Evolutionary conservation across 1,284 basidiomycete genomes (phyloP).

Genomic region (Tylopilus orsonianus): DNA sequence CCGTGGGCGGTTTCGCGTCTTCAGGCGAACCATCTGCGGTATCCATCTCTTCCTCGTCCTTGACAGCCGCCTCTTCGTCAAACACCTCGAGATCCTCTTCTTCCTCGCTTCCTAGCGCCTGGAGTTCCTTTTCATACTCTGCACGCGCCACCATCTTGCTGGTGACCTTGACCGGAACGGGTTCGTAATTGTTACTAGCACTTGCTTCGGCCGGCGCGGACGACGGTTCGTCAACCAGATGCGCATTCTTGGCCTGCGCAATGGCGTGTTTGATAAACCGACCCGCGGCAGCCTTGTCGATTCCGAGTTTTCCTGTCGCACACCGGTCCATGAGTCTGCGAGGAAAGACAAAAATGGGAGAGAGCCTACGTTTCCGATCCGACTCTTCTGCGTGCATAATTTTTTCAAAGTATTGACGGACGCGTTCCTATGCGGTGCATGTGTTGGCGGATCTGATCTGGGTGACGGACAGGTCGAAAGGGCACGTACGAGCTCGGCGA

Average conservation of each 20-base stretch:
- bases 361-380: conserved; percentile 44
- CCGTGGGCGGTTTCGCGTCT: neutral
- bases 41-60: conserved; percentile 20
- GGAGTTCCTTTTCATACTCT: conserved; percentile 57
- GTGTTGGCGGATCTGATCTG: neutral
- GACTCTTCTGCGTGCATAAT: conserved; percentile 72
- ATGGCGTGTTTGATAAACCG: conserved; percentile 86
- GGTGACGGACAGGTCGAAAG: conserved; percentile 1
- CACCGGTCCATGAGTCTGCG: neutral
- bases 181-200: conserved; percentile 23
- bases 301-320: conserved; percentile 21
- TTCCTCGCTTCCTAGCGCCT: conserved; percentile 44
- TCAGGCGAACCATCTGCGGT: conserved; percentile 5
- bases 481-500: conserved; percentile 65
- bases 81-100: conserved; percentile 45
- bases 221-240: conserved; percentile 31
- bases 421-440: conserved; percentile 53
- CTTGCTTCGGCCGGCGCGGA: conserved; percentile 6
- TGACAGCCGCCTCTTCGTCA: conserved; percentile 41
- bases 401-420: conserved; percentile 77
- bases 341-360: neutral
- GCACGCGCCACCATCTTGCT: conserved; percentile 68
- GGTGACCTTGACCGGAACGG: conserved; percentile 57
- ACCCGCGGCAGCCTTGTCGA: conserved; percentile 76
- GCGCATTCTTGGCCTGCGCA: conserved; percentile 50